These are phyloP conservation scores for Cinchona pubescens DNA, from an alignment of 257 asterid genomes.

Conservation along the genomic window DNA sequence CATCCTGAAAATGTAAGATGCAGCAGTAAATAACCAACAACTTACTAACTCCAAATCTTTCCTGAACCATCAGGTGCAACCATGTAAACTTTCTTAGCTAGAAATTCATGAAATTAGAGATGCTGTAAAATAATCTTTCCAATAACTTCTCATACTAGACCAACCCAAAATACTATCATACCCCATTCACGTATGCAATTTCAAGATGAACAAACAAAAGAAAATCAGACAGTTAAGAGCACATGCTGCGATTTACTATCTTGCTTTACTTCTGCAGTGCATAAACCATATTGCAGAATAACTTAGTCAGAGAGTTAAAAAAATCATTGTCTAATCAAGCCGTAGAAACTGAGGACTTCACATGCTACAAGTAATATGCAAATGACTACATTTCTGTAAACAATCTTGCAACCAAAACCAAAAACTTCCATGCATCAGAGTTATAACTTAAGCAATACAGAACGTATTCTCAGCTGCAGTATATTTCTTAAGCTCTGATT, in stretches of 20 bases:
- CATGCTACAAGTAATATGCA: too few species aligned
- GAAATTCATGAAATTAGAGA: too few species aligned
- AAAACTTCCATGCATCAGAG: background rate
- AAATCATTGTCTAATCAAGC: background rate
- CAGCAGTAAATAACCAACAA: background rate
- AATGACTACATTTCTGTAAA: background rate
- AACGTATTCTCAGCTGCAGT: background rate
- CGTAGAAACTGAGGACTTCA: background rate
- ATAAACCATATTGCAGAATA: background rate
- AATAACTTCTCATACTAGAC: too few species aligned
- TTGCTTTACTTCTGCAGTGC: background rate
- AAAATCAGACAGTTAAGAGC: too few species aligned
- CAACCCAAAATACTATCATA: too few species aligned
- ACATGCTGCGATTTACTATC: background rate
- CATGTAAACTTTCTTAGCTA: background rate
- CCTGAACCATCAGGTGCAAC: background rate
- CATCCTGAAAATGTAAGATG: background rate
- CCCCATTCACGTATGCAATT: too few species aligned
- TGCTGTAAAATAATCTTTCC: too few species aligned
- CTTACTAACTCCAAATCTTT: background rate
- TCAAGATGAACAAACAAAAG: too few species aligned
- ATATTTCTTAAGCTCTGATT: background rate
- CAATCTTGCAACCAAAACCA: background rate
- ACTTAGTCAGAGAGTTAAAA: background rate
- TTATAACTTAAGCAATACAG: background rate